A percentile compares a stretch with the other conserved stretches of the same genome.
These are phyloP conservation scores for Claviceps quebecensis DNA, from an alignment of 2,329 filamentous ascomycete genomes.

Conservation along the genomic window DNA sequence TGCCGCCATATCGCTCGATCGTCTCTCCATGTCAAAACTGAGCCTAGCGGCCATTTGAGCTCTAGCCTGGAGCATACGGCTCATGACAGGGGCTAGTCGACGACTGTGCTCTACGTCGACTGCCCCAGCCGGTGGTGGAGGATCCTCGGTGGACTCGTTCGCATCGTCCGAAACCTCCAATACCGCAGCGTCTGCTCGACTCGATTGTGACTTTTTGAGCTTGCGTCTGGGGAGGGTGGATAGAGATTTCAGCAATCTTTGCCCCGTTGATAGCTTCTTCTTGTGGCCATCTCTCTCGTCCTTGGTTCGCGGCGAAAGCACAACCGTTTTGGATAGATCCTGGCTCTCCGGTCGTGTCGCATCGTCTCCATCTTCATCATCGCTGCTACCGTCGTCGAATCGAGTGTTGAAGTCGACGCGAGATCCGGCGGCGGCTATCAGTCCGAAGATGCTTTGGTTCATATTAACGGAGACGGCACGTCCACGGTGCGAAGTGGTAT, in stretches of 20 bases:
- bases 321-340: constrained; percentile 27
- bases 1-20: constrained; percentile 25
- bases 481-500: constrained; percentile 28
- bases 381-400: constrained; percentile 67
- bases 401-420: constrained; percentile 68
- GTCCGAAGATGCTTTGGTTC: constrained; percentile 88
- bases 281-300: constrained; percentile 30
- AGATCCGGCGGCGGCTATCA: constrained; percentile 80
- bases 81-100: constrained; percentile 57
- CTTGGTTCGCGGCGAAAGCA: constrained; percentile 21
- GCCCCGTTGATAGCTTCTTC: constrained; percentile 44
- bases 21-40: constrained; percentile 40
- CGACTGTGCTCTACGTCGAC: constrained; percentile 19
- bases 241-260: constrained; percentile 51
- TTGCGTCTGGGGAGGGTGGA: constrained; percentile 40
- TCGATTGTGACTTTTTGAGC: constrained; percentile 26
- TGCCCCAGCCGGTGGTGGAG: constrained; percentile 10
- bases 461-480: constrained; percentile 52
- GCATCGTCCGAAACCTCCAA: constrained; percentile 18
- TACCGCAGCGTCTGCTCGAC: constrained; percentile 23
- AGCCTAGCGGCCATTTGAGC: constrained; percentile 47
- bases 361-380: constrained; percentile 56
- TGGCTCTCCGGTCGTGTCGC: constrained; percentile 28
- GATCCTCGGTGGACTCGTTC: constrained; percentile 13
- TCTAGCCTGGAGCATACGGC: constrained; percentile 60